Conservation (phyloP, 345 rosid genomes). For the Eucalyptus marginata region DNA sequence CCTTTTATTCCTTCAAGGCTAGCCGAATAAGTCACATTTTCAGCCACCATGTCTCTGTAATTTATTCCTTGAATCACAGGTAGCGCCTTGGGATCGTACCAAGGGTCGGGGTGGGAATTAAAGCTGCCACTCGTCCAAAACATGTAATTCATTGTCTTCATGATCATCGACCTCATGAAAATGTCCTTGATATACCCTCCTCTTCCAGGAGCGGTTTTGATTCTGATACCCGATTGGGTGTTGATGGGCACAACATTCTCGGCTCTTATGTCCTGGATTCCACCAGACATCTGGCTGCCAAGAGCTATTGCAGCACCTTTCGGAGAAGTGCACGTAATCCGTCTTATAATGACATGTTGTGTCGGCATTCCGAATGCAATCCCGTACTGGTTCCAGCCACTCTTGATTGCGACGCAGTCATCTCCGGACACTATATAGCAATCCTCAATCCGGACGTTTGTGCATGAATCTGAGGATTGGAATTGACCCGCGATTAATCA, state of each 20-base stretch:
- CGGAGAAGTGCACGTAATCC: constrained; percentile 71
- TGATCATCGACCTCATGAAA: constrained; percentile 28
- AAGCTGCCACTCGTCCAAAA: constrained; percentile 71
- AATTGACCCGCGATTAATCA: neutral
- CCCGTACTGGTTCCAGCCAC: constrained; percentile 78
- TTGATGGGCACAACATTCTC: constrained; percentile 42
- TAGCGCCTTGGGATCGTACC: constrained; percentile 52
- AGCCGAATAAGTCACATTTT: constrained; percentile 43
- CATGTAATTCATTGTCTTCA: constrained; percentile 61
- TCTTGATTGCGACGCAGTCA: constrained; percentile 75
- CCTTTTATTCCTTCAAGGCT: constrained; percentile 35
- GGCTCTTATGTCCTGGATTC: constrained; percentile 45
- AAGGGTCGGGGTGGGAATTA: constrained; percentile 43
- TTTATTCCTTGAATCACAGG: constrained; percentile 38
- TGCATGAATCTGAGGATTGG: constrained; percentile 53
- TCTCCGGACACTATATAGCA: constrained; percentile 59
- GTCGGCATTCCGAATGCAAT: constrained; percentile 42
- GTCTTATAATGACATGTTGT: constrained; percentile 30
- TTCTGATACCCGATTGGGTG: constrained; percentile 45
- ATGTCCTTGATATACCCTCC: constrained; percentile 62
- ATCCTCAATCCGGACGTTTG: constrained; percentile 48
- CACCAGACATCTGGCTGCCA: constrained; percentile 89
- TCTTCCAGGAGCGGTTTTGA: constrained; percentile 59
- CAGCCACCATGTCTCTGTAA: constrained; percentile 38
- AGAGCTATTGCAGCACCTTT: constrained; percentile 66